Conservation (phyloP, 495 filamentous ascomycete species). For the Parmelia sp. region DNA sequence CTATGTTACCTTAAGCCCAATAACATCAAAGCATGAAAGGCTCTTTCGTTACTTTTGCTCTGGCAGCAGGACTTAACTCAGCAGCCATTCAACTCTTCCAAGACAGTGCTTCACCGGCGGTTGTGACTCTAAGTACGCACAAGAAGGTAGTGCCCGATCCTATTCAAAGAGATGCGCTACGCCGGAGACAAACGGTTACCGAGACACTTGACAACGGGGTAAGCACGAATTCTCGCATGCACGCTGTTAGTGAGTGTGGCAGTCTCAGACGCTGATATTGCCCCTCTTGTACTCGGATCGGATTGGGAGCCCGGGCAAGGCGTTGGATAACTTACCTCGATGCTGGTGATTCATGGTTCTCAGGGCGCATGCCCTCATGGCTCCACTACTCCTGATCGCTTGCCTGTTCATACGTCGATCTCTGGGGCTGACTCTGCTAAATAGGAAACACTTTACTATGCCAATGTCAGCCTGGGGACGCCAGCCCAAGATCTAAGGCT, state of each 20-base stretch:
- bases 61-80: conserved; percentile 13
- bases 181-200: conserved; percentile 33
- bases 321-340: neutral
- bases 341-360: neutral
- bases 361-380: neutral
- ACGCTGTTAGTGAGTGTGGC: neutral
- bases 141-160: conserved; percentile 36
- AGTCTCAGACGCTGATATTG: neutral
- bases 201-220: conserved; percentile 39
- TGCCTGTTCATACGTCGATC: neutral
- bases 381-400: neutral
- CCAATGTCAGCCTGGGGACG: conserved; percentile 67
- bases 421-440: neutral
- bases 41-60: conserved; percentile 1
- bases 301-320: neutral
- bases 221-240: conserved; percentile 21
- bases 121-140: conserved; percentile 37
- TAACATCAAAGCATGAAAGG: conserved; percentile 3
- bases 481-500: conserved; percentile 57
- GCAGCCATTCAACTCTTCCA: conserved; percentile 6
- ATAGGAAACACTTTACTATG: conserved; percentile 47
- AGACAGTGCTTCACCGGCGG: conserved; percentile 26
- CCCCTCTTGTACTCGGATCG: neutral
- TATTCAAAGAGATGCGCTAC: conserved; percentile 30
- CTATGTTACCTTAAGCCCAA: neutral